phyloP scores from a whole-genome alignment of 345 rosid genomes.

The Euphorbia lathyris region DNA sequence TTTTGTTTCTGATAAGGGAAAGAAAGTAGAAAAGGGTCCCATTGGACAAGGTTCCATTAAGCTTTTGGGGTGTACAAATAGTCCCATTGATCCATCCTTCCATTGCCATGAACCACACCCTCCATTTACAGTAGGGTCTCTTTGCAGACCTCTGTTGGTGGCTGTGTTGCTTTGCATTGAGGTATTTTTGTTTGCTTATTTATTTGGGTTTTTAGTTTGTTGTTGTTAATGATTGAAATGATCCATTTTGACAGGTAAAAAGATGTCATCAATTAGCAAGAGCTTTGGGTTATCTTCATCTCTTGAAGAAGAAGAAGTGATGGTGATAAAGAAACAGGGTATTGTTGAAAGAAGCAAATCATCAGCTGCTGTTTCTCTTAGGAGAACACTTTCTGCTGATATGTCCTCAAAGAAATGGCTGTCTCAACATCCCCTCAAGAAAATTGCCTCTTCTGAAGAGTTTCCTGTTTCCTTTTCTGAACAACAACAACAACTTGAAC shows the following conservation, averaged over 20 bases:
- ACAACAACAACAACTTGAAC: conserved; percentile 19
- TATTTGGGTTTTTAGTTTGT: not conserved
- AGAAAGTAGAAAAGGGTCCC: conserved; percentile 46
- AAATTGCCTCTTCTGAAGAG: conserved; percentile 52
- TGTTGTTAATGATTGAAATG: not conserved
- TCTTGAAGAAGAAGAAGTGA: conserved; percentile 26
- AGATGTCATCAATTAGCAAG: conserved; percentile 20
- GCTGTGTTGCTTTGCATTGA: conserved; percentile 40
- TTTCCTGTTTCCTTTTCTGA: conserved; percentile 27
- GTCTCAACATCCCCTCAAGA: conserved; percentile 51
- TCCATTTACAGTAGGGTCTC: conserved; percentile 40
- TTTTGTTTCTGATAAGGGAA: conserved; percentile 21
- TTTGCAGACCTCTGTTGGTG: conserved; percentile 38
- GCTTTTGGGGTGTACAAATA: conserved; percentile 43
- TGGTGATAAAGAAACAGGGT: conserved; percentile 47
- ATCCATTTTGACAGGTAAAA: conserved; percentile 26
- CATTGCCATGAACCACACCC: not conserved
- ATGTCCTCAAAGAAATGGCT: conserved; percentile 80
- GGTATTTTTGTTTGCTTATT: too few species aligned
- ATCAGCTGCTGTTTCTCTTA: conserved; percentile 45
- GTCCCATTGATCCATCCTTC: conserved; percentile 12
- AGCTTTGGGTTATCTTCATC: conserved; percentile 20
- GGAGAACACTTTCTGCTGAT: conserved; percentile 79
- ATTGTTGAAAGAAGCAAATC: conserved; percentile 41
- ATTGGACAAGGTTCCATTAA: conserved; percentile 52